Evolutionary conservation across 176 grass and related monocot genomes (phyloP), one percentile per base, ranked within the genome.

Genomic region (Cenchrus fungigraminus): DNA sequence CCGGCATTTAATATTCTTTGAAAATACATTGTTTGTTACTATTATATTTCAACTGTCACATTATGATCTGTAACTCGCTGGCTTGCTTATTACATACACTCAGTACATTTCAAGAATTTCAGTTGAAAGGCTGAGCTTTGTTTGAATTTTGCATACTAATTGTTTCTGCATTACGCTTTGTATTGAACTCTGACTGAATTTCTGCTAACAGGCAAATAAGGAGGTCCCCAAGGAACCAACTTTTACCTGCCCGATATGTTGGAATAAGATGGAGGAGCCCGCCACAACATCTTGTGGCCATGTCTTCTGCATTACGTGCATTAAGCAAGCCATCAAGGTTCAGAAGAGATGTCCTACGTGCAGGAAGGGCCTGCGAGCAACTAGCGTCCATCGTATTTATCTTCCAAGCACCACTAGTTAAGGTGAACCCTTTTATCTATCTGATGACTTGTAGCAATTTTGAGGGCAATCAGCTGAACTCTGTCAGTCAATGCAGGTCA

Each of bases 341-440:
- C 93, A 99, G 56, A 99, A 99, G 90, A 99, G 88, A 91, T 99
- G 97, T 6, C 93, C 93, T 17, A 99, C 90, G 43, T 99, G 94
- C 82, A 83, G 94, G 71, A 92, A 65, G 90, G 82, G 78, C 61
- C 69, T 96, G 42, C 92, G 28, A 25, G 63, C 78, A 44, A 96
- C 84, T 60, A 92, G 87, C 68, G 84, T 86, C 37, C 97, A 97
- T 73, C 90, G 94, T 32, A 93, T 99, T 83, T 97, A 92, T 68
- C 86, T 99, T 80, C 97, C 94, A 19, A 81, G 71, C 54, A 68
- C 66, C 47, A n/a, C 62, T 74, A 74, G 67, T 76, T 88, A 84
- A 83, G 87, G 86, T 90, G 58, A 73, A 19, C 61, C 19, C n/a
- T 6, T 82, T 77, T n/a, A 9, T 53, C 42, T 56, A n/a, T 59